Conservation (phyloP, 371 early-diverging fungal species). For the Mucor irregularis region DNA sequence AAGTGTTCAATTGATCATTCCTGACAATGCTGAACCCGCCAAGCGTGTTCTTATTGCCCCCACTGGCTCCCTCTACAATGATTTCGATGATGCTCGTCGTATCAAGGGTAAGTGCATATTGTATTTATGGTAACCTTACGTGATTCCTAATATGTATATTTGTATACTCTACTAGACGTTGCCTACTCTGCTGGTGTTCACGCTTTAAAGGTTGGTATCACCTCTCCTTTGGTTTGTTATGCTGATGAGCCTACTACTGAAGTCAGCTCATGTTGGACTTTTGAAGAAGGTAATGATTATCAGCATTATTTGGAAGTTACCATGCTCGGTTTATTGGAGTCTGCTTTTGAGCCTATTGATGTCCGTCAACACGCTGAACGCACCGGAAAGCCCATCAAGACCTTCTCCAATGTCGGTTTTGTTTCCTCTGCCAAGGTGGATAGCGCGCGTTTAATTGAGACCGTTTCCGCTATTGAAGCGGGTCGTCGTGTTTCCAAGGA, state of each 20-base stretch:
- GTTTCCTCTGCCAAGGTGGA: slow-evolving; percentile 37
- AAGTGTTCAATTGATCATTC: slow-evolving; percentile 35
- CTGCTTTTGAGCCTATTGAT: slow-evolving; percentile 76
- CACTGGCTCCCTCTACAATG: slow-evolving; percentile 68
- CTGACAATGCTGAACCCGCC: slow-evolving; percentile 45
- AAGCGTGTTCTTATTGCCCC: slow-evolving; percentile 72
- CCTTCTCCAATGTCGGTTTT: slow-evolving; percentile 56
- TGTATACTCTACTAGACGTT: too few species aligned
- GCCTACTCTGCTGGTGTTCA: slow-evolving; percentile 65
- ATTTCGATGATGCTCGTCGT: slow-evolving; percentile 84
- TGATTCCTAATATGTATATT: too few species aligned
- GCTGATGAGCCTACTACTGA: slow-evolving; percentile 46
- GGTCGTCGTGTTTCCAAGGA: slow-evolving; percentile 78
- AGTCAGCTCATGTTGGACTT: slow-evolving; percentile 27
- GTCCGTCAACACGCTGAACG: slow-evolving; percentile 70
- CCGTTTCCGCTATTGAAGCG: slow-evolving; percentile 70
- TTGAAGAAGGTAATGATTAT: slow-evolving; percentile 53
- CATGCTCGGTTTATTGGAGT: slow-evolving; percentile 71
- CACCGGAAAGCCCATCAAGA: slow-evolving; percentile 38
- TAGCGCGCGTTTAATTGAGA: slow-evolving; percentile 27
- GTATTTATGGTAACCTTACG: too few species aligned
- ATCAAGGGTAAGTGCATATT: too few species aligned
- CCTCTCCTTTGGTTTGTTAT: slow-evolving; percentile 60
- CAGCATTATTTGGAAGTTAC: slow-evolving; percentile 71
- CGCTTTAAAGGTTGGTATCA: slow-evolving; percentile 68